Evolutionary conservation across 805 yeast genomes (phyloP), one percentile per base, ranked within the genome.

Genomic region (Ogataea paraovalis): DNA sequence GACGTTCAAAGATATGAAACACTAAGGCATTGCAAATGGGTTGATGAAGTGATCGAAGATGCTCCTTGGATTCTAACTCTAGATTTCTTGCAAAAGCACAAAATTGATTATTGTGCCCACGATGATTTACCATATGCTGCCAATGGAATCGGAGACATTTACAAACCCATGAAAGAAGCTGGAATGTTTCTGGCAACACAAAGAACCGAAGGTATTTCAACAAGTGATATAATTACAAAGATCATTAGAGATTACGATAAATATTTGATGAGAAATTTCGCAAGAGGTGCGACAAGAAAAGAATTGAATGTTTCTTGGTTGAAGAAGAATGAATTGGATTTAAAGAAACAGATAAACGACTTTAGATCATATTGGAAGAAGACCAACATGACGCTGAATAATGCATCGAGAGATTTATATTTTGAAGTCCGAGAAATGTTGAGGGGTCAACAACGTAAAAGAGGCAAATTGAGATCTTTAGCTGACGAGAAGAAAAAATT

Each of bases 301-400:
- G 99, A 94, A 61, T 78, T 94, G 60, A 94, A 94, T 62, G 98
- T 94, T 19, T 86, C 96, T 27, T 94, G 99, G 99, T 75, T 94
- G 58, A 94, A 94, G 71, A 94, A 94, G 69, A 94, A 94, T 67
- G 99, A 94, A 71, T 75, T 94, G 57, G 99, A 94, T 53, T 78
- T 94, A 69, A 90, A 87, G 66, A 88, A 90, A 58, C 96, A 91
- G 62, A 85, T 94, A 51, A 80, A 73, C 52, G 96, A 89, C 53
- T 92, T 94, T 71, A 76, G 97, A 56, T 79, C 86, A 21, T 87
- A 88, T 58, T 87, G 94, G 85, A 82, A 82, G 64, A 83, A 80
- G 62, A 84, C 88, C 58, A 87, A 82, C 58, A 76, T 73, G 49
- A 80, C 76, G 60, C 66, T 82, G 55, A 84, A 85, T 65, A 81